phyloP scores from a whole-genome alignment of 768 basidiomycete species.

The Suillus placidus region DNA sequence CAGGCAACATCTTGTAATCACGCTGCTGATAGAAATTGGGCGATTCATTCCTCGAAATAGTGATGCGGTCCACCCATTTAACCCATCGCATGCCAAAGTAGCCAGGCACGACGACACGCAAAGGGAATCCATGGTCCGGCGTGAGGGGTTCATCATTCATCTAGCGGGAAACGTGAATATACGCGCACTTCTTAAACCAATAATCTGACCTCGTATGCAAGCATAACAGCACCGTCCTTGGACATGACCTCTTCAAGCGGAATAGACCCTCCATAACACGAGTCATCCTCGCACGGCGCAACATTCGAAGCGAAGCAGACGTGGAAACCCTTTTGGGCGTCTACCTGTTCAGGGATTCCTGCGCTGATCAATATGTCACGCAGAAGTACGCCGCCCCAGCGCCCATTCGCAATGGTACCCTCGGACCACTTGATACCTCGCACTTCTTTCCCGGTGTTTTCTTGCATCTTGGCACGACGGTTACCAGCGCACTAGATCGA shows the following conservation, averaged over 20 bases:
- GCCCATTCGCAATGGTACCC: slow-evolving; percentile 70
- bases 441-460: slow-evolving; percentile 48
- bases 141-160: slow-evolving; percentile 66
- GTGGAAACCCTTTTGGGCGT: slow-evolving; percentile 40
- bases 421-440: slow-evolving; percentile 66
- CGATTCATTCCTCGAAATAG: slow-evolving; percentile 55
- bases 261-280: slow-evolving; percentile 66
- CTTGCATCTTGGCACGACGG: slow-evolving; percentile 64
- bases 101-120: slow-evolving; percentile 71
- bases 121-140: slow-evolving; percentile 64
- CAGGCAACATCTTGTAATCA: slow-evolving; percentile 69
- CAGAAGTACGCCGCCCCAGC: slow-evolving; percentile 64
- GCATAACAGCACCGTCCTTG: slow-evolving; percentile 51
- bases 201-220: slow-evolving; percentile 59
- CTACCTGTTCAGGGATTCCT: slow-evolving; percentile 36
- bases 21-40: slow-evolving; percentile 72
- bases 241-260: slow-evolving; percentile 53
- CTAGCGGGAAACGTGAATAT: slow-evolving; percentile 23
- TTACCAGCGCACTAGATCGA: slow-evolving; percentile 61
- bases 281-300: slow-evolving; percentile 62
- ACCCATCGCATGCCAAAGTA: slow-evolving; percentile 73
- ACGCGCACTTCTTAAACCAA: not conserved
- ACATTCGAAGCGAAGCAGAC: slow-evolving; percentile 64
- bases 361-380: slow-evolving; percentile 55
- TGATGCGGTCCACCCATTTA: slow-evolving; percentile 71